Base-by-base conservation (phyloP, 2,329 filamentous ascomycete species). In the Penicillium decumbens region DNA sequence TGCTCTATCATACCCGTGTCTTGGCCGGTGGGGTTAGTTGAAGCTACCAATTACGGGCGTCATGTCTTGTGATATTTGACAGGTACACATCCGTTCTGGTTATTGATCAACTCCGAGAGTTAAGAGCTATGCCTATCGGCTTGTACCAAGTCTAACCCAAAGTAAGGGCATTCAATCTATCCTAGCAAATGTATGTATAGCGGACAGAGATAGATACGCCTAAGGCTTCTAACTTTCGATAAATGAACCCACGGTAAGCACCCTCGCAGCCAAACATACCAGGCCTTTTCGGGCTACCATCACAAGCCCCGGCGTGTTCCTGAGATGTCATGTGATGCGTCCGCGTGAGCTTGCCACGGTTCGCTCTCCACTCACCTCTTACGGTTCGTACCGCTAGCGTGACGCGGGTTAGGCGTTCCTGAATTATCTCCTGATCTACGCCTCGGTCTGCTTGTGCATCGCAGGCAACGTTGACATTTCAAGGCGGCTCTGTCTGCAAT, bases 271-370 rank as follows among this genome's bases (percentile, higher is more conserved):
- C 41, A 29, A 29, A 35, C 15, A 27, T 29, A 30, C 35, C 23
- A 18, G 28, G 8, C 32, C n/a, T 8, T 15, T 18, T 33, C 32
- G 13, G 32, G 32, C 32, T 33, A 49, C 43, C 43, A 29, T 57
- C 56, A 58, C 54, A 51, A 47, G 54, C 47, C 45, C 51, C 47
- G 49, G 54, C 51, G 41, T 40, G 53, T 49, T 51, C 44, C 48
- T 47, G 45, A 7, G 38, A 32, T 18, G 38, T 57, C 55, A 57
- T 53, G 55, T 57, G 55, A 55, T 39, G 23, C 20, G 28, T 20
- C 37, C 52, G 48, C 50, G 52, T 57, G 53, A 57, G 47, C 53
- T 57, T 47, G 55, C 55, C 55, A 57, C 55, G 18, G 41, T 39
- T 27, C 15, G 6, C 8, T 45, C 7, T n/a, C 41, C 29, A 27